Evolutionary conservation across 2,329 filamentous ascomycete genomes (phyloP), one percentile per base, ranked within the genome.

Genomic region (Xylaria sp.): DNA sequence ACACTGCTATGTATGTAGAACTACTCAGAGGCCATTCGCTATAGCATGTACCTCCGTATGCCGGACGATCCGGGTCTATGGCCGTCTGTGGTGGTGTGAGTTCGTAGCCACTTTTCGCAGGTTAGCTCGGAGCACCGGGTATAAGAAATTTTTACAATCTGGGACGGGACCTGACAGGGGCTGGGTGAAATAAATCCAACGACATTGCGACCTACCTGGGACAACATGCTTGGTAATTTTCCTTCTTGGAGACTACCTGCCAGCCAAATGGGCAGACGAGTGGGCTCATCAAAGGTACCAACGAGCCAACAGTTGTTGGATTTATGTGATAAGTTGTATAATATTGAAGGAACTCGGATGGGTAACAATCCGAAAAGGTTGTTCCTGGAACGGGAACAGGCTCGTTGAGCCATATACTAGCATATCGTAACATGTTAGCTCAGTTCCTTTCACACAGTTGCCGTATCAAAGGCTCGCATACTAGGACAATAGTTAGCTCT

Each of bases 391-490:
- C 68, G 0, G 69, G 69, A n/a, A 67, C 46, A 3, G 69, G 69
- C 35, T 71, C 69, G 38, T 71, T 69, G 14, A 70, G 37, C 69
- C 68, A 71, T n/a, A 71, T 60, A 19, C n/a, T n/a, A n/a, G n/a
- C n/a, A n/a, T n/a, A n/a, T n/a, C n/a, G n/a, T n/a, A n/a, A n/a
- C n/a, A n/a, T n/a, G n/a, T n/a, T n/a, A n/a, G n/a, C n/a, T n/a
- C n/a, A n/a, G n/a, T n/a, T n/a, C n/a, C n/a, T n/a, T n/a, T n/a
- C n/a, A n/a, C n/a, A n/a, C n/a, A n/a, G n/a, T n/a, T n/a, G n/a
- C n/a, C n/a, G n/a, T n/a, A n/a, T n/a, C n/a, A n/a, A n/a, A n/a
- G n/a, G n/a, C n/a, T n/a, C n/a, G n/a, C n/a, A n/a, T n/a, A n/a
- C n/a, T n/a, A n/a, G n/a, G n/a, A n/a, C n/a, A n/a, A n/a, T n/a